These are phyloP conservation scores for Kwoniella sp. DNA, from an alignment of 768 basidiomycete species.

Conservation along the genomic window DNA sequence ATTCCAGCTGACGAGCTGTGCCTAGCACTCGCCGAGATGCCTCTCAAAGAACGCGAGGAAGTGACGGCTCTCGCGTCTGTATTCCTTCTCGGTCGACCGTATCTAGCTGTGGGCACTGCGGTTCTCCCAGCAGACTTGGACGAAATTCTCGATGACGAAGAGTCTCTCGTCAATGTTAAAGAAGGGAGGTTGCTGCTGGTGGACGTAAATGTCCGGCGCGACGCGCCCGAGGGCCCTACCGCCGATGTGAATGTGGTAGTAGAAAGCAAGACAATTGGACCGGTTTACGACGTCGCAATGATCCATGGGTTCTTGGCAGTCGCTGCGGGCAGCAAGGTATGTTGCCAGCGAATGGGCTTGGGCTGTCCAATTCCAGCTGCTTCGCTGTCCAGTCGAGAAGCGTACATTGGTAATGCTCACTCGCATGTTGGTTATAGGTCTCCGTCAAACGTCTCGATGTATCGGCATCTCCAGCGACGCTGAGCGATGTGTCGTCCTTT, in stretches of 20 bases:
- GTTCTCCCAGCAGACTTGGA: conserved; percentile 40
- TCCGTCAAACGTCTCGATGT: conserved; percentile 32
- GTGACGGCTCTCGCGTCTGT: conserved; percentile 38
- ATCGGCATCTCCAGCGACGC: conserved; percentile 13
- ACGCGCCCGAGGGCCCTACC: conserved; percentile 2
- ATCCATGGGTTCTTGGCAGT: conserved; percentile 51
- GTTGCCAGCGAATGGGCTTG: too few relatives aligned
- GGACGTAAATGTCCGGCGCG: conserved; percentile 18
- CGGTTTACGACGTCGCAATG: conserved; percentile 45
- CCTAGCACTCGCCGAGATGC: conserved; percentile 36
- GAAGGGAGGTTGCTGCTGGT: conserved; percentile 37
- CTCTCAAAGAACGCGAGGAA: conserved; percentile 37
- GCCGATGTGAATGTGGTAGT: conserved; percentile 13
- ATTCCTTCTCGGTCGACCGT: conserved; percentile 31
- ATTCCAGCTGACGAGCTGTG: too few relatives aligned
- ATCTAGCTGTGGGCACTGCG: conserved; percentile 48
- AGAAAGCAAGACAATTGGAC: conserved; percentile 22
- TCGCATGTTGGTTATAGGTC: conserved; percentile 17
- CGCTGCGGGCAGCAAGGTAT: conserved; percentile 48
- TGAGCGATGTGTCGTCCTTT: conserved; percentile 38
- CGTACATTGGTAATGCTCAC: too few relatives aligned
- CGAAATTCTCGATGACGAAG: conserved; percentile 27
- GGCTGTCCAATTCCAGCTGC: too few relatives aligned
- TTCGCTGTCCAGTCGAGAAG: too few relatives aligned
- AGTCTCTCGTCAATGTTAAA: conserved; percentile 24